Evolutionary conservation across 108 stramenopile species (phyloP).

Genomic region (Pseudonitzschia delicatissima): DNA sequence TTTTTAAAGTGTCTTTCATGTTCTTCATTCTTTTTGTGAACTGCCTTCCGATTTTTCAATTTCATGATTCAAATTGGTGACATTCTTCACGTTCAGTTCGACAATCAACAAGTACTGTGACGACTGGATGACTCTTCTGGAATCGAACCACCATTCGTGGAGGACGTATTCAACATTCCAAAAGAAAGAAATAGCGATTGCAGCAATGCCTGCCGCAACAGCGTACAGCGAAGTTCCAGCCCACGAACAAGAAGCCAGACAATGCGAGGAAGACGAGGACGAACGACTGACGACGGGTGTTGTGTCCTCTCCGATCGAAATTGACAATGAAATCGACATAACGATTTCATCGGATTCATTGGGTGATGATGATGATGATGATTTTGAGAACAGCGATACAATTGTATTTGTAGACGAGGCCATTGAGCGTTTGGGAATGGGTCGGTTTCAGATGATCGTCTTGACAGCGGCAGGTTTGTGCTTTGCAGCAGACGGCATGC

Average conservation of each 20-base stretch:
- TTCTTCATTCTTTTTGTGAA: too few species aligned
- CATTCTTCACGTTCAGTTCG: too few species aligned
- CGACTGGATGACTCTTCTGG: too few species aligned
- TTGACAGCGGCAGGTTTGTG: slow-evolving; percentile 73
- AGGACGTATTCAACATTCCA: not conserved
- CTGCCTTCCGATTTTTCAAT: too few species aligned
- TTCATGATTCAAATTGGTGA: too few species aligned
- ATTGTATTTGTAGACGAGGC: slow-evolving; percentile 63
- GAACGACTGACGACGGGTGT: not conserved
- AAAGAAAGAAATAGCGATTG: not conserved
- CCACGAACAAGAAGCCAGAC: not conserved
- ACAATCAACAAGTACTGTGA: too few species aligned
- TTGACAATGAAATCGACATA: too few species aligned
- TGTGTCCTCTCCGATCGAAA: too few species aligned
- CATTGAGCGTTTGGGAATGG: slow-evolving; percentile 69
- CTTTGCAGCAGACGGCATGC: slow-evolving; percentile 84
- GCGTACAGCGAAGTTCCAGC: not conserved
- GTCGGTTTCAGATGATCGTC: slow-evolving; percentile 60
- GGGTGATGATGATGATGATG: not conserved
- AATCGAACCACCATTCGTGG: not conserved
- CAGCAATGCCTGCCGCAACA: not conserved
- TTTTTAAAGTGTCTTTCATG: too few species aligned
- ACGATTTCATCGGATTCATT: too few species aligned
- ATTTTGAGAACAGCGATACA: too few species aligned
- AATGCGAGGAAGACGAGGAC: not conserved